These are phyloP conservation scores for Millerago galiae DNA, from an alignment of 805 yeast species.

Conservation along the genomic window DNA sequence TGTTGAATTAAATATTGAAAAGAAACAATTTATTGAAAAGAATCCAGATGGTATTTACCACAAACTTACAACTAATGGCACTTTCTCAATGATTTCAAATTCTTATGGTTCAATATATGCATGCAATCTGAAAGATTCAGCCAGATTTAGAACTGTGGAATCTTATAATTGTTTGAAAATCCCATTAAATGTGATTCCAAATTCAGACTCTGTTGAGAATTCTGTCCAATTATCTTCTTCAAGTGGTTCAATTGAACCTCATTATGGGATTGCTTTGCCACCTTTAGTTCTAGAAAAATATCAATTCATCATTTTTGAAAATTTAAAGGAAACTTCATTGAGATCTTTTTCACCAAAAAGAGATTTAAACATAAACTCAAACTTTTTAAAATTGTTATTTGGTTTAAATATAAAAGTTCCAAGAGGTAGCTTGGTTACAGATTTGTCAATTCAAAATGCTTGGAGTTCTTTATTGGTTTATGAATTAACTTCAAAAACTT, in stretches of 20 bases:
- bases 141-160: constrained; percentile 46
- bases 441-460: constrained; percentile 46
- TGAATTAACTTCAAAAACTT: constrained; percentile 26
- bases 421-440: constrained; percentile 38
- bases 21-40: neutral
- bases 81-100: constrained; percentile 3
- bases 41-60: constrained; percentile 1
- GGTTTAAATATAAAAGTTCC: constrained; percentile 31
- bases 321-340: neutral
- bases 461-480: constrained; percentile 61
- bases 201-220: neutral
- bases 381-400: constrained; percentile 10
- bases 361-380: neutral
- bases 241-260: constrained; percentile 45
- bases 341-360: neutral
- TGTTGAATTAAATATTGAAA: neutral
- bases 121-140: constrained; percentile 20
- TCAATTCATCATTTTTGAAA: constrained; percentile 23
- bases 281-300: constrained; percentile 34
- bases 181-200: constrained; percentile 2
- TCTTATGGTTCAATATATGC: constrained; percentile 16
- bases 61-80: neutral
- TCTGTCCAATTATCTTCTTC: constrained; percentile 34
- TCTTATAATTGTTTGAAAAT: constrained; percentile 3
- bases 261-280: constrained; percentile 39